Evolutionary conservation across 768 basidiomycete genomes (phyloP).

Genomic region (Serpula lacrymans): DNA sequence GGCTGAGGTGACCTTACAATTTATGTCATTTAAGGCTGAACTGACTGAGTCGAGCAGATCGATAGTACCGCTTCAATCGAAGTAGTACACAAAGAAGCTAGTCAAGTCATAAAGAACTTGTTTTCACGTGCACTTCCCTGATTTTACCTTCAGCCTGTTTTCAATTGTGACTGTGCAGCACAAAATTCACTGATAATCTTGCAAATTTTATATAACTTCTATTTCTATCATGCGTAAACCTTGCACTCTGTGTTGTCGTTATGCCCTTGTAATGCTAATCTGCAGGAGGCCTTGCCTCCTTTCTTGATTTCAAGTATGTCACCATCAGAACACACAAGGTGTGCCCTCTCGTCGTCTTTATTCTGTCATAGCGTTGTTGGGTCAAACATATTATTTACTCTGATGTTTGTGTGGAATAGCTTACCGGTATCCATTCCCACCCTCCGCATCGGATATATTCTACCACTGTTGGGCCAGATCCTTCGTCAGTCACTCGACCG

Average conservation of each 20-base stretch:
- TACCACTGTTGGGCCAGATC: conserved; percentile 52
- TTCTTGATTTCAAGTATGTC: conserved; percentile 58
- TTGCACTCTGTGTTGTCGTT: conserved; percentile 38
- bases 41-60: conserved; percentile 40
- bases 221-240: conserved; percentile 41
- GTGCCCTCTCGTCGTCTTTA: conserved; percentile 54
- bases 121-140: no score
- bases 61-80: conserved; percentile 68
- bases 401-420: no score
- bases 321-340: conserved; percentile 80
- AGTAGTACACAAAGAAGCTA: conserved; percentile 63
- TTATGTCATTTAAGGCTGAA: conserved; percentile 1
- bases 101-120: conserved; percentile 48
- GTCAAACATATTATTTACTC: no score
- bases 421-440: conserved; percentile 87
- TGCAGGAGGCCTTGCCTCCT: conserved; percentile 57
- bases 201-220: not conserved
- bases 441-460: conserved; percentile 78
- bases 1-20: conserved; percentile 55
- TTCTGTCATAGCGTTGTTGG: conserved; percentile 39
- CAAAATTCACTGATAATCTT: conserved; percentile 7
- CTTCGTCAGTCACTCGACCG: conserved; percentile 39
- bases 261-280: conserved; percentile 32
- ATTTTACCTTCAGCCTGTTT: conserved; percentile 9
- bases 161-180: not conserved